phyloP scores from a whole-genome alignment of 768 basidiomycete genomes.

The button mushroom (Agaricus bisporus) region DNA sequence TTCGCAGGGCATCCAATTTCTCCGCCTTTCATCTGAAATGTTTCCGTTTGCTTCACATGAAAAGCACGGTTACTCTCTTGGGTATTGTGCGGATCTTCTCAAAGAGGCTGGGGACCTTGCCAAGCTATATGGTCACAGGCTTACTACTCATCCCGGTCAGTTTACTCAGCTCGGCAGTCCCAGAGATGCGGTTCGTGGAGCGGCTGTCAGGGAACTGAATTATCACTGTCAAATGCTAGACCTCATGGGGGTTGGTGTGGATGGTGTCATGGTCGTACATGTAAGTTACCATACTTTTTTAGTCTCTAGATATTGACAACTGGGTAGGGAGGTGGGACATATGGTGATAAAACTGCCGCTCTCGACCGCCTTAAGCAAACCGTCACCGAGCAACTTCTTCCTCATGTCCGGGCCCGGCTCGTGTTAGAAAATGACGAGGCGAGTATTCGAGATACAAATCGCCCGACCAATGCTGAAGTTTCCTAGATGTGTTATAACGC shows the following conservation, averaged over 20 bases:
- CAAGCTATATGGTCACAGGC: constrained; percentile 62
- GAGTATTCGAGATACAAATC: constrained; percentile 1
- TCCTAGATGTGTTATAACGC: constrained; percentile 75
- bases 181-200: constrained; percentile 62
- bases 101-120: constrained; percentile 60
- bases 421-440: constrained; percentile 97
- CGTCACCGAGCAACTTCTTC: constrained; percentile 50
- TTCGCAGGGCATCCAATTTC: constrained; percentile 67
- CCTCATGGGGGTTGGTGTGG: constrained; percentile 72
- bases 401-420: constrained; percentile 62
- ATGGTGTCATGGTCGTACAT: constrained; percentile 87
- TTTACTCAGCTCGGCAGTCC: constrained; percentile 82
- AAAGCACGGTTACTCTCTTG: constrained; percentile 74
- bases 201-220: constrained; percentile 71
- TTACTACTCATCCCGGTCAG: constrained; percentile 89
- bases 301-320: background rate
- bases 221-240: constrained; percentile 91
- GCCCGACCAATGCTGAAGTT: background rate
- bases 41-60: constrained; percentile 89
- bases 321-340: constrained; percentile 68
- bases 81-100: constrained; percentile 57
- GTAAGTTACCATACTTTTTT: constrained; percentile 26
- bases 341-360: constrained; percentile 71
- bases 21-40: constrained; percentile 86
- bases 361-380: constrained; percentile 69